Conservation (phyloP, 2,329 filamentous ascomycete genomes). For the Sphaerulina musiva region DNA sequence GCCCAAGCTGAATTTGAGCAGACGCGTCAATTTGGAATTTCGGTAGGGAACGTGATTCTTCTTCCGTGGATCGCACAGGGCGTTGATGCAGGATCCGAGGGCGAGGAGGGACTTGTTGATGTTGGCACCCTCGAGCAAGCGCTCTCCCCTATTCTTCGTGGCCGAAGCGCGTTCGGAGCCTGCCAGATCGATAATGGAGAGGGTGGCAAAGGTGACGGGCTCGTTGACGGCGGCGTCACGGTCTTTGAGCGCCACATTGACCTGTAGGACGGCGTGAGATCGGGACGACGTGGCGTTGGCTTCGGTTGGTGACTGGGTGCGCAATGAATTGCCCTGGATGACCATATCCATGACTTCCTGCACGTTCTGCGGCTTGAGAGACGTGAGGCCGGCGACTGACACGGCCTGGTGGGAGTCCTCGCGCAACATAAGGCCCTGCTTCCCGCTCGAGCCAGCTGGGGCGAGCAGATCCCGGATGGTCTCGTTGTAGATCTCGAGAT, state of each 20-base stretch:
- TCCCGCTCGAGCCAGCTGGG: constrained; percentile 69
- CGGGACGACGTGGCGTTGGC: constrained; percentile 96
- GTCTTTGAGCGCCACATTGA: constrained; percentile 92
- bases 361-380: constrained; percentile 83
- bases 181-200: constrained; percentile 96
- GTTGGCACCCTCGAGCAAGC: constrained; percentile 88
- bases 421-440: constrained; percentile 79
- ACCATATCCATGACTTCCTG: constrained; percentile 99
- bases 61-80: constrained; percentile 86
- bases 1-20: constrained; percentile 93
- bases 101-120: constrained; percentile 98
- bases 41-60: constrained; percentile 92
- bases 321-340: constrained; percentile 84
- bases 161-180: constrained; percentile 93
- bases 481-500: constrained; percentile 98
- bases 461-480: constrained; percentile 91
- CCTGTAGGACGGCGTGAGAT: constrained; percentile 93
- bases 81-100: constrained; percentile 95
- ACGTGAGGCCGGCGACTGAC: constrained; percentile 82
- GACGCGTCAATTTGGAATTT: constrained; percentile 91
- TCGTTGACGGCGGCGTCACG: constrained; percentile 87
- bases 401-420: constrained; percentile 93
- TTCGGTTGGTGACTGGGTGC: constrained; percentile 93
- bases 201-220: constrained; percentile 93
- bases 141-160: constrained; percentile 90